A percentile compares a stretch with the other conserved stretches of the same genome.
Evolutionary conservation across 2,329 filamentous ascomycete species (phyloP).

Genomic region (Albifimbria verrucaria): DNA sequence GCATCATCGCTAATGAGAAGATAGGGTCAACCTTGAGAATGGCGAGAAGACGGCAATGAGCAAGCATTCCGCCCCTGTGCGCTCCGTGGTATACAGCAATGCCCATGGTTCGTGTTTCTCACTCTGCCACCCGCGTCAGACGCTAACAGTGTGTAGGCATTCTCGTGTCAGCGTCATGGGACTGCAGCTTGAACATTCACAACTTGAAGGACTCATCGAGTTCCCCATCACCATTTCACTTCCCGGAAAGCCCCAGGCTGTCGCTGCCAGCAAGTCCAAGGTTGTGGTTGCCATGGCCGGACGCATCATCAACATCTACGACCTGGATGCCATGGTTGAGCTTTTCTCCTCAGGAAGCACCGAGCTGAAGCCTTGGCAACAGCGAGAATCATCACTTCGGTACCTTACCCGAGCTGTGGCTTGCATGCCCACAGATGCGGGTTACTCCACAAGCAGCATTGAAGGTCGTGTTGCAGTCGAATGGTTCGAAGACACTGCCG

Average conservation of each 20-base stretch:
- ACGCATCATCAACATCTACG: constrained; percentile 91
- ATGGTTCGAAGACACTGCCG: constrained; percentile 88
- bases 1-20: constrained; percentile 10
- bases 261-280: constrained; percentile 74
- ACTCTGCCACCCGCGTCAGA: not conserved
- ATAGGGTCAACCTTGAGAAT: constrained; percentile 64
- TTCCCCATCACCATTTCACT: constrained; percentile 64
- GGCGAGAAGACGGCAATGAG: constrained; percentile 73
- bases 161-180: constrained; percentile 90
- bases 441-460: constrained; percentile 89
- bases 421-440: constrained; percentile 94
- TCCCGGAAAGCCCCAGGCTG: constrained; percentile 84
- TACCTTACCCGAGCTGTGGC: constrained; percentile 92
- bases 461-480: constrained; percentile 95
- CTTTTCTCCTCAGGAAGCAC: constrained; percentile 43
- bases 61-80: constrained; percentile 75
- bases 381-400: constrained; percentile 88
- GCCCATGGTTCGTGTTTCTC: constrained; percentile 56
- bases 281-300: constrained; percentile 95
- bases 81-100: constrained; percentile 77
- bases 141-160: constrained; percentile 46
- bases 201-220: constrained; percentile 52
- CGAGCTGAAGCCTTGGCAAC: constrained; percentile 78
- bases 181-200: constrained; percentile 85
- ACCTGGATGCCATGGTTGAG: constrained; percentile 65